Percentiles rank a stretch among this genome's conserved stretches.
Evolutionary conservation across 805 yeast genomes (phyloP).

Genomic region (Myxozyma monticola): DNA sequence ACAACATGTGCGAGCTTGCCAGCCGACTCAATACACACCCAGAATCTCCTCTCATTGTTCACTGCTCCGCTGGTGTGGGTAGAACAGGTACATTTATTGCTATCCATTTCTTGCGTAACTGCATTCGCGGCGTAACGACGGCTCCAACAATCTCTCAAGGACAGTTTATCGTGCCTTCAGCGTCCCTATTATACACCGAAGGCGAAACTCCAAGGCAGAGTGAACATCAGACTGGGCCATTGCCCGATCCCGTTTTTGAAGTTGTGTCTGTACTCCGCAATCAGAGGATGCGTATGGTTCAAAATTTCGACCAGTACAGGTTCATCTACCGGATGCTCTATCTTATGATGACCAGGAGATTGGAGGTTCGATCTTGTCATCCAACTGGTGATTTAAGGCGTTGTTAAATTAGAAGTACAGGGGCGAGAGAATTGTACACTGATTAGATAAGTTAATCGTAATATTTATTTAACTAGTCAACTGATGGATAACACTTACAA

Average conservation of each 20-base stretch:
- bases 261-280: slow-evolving; percentile 41
- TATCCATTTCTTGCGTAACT: slow-evolving; percentile 51
- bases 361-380: too few relatives aligned
- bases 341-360: slow-evolving; percentile 1
- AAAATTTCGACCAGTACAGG: slow-evolving; percentile 41
- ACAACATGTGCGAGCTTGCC: slow-evolving; percentile 52
- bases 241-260: slow-evolving; percentile 34
- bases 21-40: slow-evolving; percentile 43
- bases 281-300: slow-evolving; percentile 47
- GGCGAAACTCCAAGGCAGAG: too few relatives aligned
- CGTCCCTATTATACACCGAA: slow-evolving; percentile 1
- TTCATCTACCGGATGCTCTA: slow-evolving; percentile 39
- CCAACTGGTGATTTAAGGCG: too few relatives aligned
- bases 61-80: slow-evolving; percentile 98
- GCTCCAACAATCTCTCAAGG: not conserved
- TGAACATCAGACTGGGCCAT: too few relatives aligned
- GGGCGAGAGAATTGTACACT: too few relatives aligned
- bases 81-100: slow-evolving; percentile 88
- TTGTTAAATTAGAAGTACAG: too few relatives aligned
- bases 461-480: too few relatives aligned
- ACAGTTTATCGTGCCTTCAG: not conserved
- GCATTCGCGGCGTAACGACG: slow-evolving; percentile 4
- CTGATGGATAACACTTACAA: too few relatives aligned
- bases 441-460: too few relatives aligned
- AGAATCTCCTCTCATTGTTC: slow-evolving; percentile 67